Evolutionary conservation across 2,329 filamentous ascomycete species (phyloP).

Genomic region (Aspergillus tanneri): DNA sequence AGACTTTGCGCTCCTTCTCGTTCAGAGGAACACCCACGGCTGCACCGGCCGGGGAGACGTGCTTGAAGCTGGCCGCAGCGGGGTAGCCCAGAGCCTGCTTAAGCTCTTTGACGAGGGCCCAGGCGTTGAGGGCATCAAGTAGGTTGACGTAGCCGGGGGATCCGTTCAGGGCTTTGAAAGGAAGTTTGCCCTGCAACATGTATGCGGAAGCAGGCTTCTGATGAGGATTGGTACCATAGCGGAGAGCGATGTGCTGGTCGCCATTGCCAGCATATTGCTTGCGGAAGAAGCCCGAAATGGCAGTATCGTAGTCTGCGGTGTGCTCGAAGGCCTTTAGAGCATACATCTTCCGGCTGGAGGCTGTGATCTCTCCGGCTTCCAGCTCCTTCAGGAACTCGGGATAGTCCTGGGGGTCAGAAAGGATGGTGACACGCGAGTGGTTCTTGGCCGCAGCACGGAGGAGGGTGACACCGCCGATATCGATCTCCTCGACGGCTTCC

Average conservation of each 20-base stretch:
- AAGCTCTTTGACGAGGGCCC: constrained; percentile 95
- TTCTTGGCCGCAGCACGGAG: constrained; percentile 98
- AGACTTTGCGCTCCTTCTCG: constrained; percentile 89
- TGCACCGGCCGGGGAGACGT: constrained; percentile 94
- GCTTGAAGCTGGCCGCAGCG: constrained; percentile 97
- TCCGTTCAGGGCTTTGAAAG: constrained; percentile 91
- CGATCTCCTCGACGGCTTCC: constrained; percentile 97
- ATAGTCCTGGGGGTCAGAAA: constrained; percentile 92
- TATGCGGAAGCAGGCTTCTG: constrained; percentile 94
- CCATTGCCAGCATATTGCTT: constrained; percentile 91
- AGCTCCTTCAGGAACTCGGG: constrained; percentile 90
- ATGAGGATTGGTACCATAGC: constrained; percentile 96
- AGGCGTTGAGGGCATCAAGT: constrained; percentile 92
- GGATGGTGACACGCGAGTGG: constrained; percentile 90
- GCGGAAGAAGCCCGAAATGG: constrained; percentile 96
- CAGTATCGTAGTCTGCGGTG: constrained; percentile 92
- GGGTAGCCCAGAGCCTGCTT: constrained; percentile 83
- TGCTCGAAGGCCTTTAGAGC: constrained; percentile 98
- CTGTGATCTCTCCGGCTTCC: constrained; percentile 78
- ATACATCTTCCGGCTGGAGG: constrained; percentile 81
- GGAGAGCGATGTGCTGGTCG: constrained; percentile 76
- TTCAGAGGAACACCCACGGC: constrained; percentile 87
- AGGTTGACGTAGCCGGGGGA: constrained; percentile 97
- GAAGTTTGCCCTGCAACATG: constrained; percentile 68
- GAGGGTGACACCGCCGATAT: constrained; percentile 95